phyloP scores from a whole-genome alignment of 192 early-diverging fungal species.

The Coemansia guatemalensis region DNA sequence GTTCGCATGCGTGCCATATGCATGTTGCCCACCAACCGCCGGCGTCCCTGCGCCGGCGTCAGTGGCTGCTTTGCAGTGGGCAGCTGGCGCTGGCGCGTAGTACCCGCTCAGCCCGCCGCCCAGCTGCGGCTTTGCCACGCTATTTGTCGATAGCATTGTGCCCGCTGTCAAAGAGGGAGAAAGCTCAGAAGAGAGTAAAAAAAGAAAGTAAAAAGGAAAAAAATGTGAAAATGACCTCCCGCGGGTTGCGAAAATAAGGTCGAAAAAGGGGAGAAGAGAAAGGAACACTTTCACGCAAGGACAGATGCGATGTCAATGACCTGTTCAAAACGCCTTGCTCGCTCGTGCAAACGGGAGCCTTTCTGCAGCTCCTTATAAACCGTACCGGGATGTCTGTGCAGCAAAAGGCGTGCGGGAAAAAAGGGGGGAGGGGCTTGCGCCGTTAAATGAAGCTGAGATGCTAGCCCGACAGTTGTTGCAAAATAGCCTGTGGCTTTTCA shows the following conservation, averaged over 20 bases:
- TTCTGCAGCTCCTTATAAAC: neutral
- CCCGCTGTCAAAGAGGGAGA: constrained; percentile 2
- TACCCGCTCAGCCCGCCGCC: constrained; percentile 13
- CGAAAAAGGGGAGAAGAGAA: constrained; percentile 10
- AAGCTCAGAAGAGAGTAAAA: constrained; percentile 1
- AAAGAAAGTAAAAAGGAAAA: constrained; percentile 18
- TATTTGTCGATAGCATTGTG: constrained; percentile 48
- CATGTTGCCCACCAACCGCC: constrained; percentile 6
- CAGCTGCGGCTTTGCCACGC: constrained; percentile 20
- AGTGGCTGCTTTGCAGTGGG: constrained; percentile 6
- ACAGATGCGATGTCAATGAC: neutral
- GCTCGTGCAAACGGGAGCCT: neutral
- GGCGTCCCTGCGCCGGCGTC: neutral
- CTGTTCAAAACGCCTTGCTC: neutral
- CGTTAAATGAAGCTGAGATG: constrained; percentile 2
- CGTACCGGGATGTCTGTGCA: constrained; percentile 2
- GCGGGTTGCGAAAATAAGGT: constrained; percentile 2
- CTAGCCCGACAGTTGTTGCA: neutral
- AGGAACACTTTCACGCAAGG: neutral
- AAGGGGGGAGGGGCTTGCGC: constrained; percentile 1
- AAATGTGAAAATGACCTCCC: constrained; percentile 10
- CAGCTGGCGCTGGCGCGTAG: constrained; percentile 2
- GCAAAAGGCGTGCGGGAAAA: neutral
- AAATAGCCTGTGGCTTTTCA: neutral
- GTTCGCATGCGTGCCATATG: constrained; percentile 7